Base-by-base conservation (phyloP, 768 basidiomycete genomes). In the Suillus occidentalis region DNA sequence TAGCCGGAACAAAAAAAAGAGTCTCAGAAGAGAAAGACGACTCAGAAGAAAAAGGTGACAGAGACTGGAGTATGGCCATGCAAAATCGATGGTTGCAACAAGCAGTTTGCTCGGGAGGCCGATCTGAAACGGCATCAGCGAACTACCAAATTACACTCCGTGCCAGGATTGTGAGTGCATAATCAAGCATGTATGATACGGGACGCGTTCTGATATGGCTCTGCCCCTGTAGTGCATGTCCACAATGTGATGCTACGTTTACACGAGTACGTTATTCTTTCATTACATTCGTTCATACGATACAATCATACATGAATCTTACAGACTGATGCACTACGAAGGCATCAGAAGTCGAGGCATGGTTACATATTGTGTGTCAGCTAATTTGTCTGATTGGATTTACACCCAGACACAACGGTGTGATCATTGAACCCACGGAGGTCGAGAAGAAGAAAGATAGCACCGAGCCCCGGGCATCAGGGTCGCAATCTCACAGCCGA, bases 91-190 rank as follows among this genome's bases (percentile, higher is more conserved):
- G 91, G 89, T 37, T 92, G 91, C 78, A 87, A 85, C 77, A 92
- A 92, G 76, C 86, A 90, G 73, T 92, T 92, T 72, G 90, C 89
- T 55, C 84, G 91, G 61, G 91, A 92, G 76, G 91, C 91, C 18
- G 91, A 92, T 80, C 78, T 92, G 67, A 92, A 91, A 80, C 75
- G 91, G 70, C 91, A 92, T 74, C 91, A 92, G 72, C 81, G 89
- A 73, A 92, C 91, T 39, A 91, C 91, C 28, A 92, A 90, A 74
- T 75, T 84, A 57, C 91, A 92, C 77, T 88, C 88, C 4, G 80
- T 89, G 75, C 89, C 91, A 42, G 86, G 85, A 70, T 91, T 88
- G 90, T 91, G 71, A 71, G 82, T 83, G 40, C 63, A 36, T 60
- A 28, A 39, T 64, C 63, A 58, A 60, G 36, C 12, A 59, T 40